These are phyloP conservation scores for Ustilago nuda DNA, from an alignment of 1,284 basidiomycete species.

Conservation along the genomic window DNA sequence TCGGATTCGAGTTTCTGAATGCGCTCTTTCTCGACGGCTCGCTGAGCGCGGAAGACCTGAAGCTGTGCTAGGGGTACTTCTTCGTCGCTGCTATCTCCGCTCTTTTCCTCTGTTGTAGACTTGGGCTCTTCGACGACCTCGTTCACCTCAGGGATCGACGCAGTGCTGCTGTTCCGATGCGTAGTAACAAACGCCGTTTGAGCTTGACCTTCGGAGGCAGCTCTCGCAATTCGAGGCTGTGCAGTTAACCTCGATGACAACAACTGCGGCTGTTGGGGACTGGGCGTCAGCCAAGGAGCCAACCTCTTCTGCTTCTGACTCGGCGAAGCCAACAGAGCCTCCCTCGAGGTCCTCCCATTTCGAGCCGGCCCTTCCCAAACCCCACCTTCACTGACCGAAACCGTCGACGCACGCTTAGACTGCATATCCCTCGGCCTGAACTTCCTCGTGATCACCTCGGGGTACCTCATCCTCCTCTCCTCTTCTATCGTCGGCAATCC, in stretches of 20 bases:
- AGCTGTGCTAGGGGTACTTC: constrained; percentile 54
- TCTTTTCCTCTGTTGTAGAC: constrained; percentile 4
- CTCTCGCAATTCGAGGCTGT: constrained; percentile 7
- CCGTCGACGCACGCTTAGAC: constrained; percentile 18
- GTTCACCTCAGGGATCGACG: constrained; percentile 22
- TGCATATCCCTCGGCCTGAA: constrained; percentile 32
- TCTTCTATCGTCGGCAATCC: constrained; percentile 40
- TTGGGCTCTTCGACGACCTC: constrained; percentile 9
- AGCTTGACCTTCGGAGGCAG: constrained; percentile 14
- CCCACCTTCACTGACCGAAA: constrained; percentile 23
- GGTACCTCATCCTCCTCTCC: constrained; percentile 24
- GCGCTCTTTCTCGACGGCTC: constrained; percentile 33
- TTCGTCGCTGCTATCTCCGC: constrained; percentile 51
- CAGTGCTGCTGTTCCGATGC: constrained; percentile 25
- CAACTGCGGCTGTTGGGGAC: constrained; percentile 18
- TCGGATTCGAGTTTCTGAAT: constrained; percentile 44
- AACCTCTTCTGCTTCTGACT: constrained; percentile 23
- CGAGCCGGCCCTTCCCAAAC: constrained; percentile 24
- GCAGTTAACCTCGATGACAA: constrained; percentile 18
- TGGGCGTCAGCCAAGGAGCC: constrained; percentile 49
- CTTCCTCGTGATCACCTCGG: constrained; percentile 16
- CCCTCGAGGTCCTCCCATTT: neutral
- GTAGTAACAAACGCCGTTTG: constrained; percentile 6
- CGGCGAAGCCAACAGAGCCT: constrained; percentile 23
- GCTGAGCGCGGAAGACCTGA: constrained; percentile 34